These are phyloP conservation scores for Mycena albidolilacea DNA, from an alignment of 768 basidiomycete species.

Conservation along the genomic window DNA sequence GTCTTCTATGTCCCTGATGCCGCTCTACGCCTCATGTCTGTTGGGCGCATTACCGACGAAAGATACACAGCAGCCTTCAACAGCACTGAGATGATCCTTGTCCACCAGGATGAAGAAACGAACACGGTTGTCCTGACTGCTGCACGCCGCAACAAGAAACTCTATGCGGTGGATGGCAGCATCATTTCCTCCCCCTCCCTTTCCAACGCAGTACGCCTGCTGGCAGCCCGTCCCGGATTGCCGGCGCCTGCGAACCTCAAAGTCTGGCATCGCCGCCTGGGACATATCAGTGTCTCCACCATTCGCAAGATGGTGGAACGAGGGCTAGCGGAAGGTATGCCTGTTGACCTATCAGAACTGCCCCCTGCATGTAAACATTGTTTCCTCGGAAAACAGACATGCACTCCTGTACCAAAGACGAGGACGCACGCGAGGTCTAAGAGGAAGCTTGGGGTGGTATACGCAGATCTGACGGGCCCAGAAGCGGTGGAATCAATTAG, in stretches of 20 bases:
- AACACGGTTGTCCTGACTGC: too few species aligned
- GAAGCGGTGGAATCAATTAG: too few species aligned
- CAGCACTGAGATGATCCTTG: too few species aligned
- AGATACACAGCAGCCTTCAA: too few species aligned
- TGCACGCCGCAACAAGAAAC: too few species aligned
- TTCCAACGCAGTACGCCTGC: too few species aligned
- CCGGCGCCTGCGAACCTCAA: constrained; percentile 8
- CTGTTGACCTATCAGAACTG: constrained; percentile 25
- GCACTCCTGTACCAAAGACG: constrained; percentile 33
- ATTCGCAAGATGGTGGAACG: constrained; percentile 29
- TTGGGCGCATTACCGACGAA: too few species aligned
- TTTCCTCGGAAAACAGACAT: constrained; percentile 39
- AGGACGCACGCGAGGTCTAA: constrained; percentile 14
- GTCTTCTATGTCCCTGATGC: too few species aligned
- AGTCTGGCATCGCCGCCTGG: constrained; percentile 41
- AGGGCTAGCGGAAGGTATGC: constrained; percentile 38
- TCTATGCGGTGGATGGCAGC: background rate
- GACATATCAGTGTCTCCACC: constrained; percentile 33
- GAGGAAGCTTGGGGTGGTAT: constrained; percentile 29
- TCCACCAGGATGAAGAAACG: too few species aligned
- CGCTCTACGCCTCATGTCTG: too few species aligned
- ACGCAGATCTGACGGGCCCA: constrained; percentile 25
- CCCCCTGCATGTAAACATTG: constrained; percentile 37
- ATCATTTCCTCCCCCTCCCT: background rate
- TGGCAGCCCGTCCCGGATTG: too few species aligned